Base-by-base conservation (phyloP, 305 asterid species). In the Lippia alba region DNA sequence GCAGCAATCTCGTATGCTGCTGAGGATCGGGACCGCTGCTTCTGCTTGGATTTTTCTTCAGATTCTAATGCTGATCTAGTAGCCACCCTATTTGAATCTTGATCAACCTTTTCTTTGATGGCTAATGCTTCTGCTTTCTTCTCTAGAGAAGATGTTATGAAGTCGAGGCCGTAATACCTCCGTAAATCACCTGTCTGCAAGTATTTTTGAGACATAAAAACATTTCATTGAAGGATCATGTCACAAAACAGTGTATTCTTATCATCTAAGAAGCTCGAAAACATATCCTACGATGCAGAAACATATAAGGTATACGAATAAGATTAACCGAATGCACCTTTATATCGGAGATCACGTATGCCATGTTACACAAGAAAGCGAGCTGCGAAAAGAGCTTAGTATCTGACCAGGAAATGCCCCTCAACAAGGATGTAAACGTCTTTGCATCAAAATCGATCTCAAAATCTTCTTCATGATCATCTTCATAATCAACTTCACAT, bases 301-400 rank as follows among this genome's bases (percentile, higher is more conserved):
- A 36, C 41, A 4, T 36, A 36, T 36, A 36, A 36, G 41, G 6
- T 36, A 36, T 36, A 2, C 12, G 19, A 49, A 5, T 6, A 14
- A 51, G 6, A 7, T 12, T 17, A 1, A 0, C 0, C 40, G 3
- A 9, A 64, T 18, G 45, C 75, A 90, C 98, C 97, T 93, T 86
- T 72, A 93, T 82, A 80, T 89, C 84, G 6, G 86, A 79, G 79
- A 93, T 87, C 58, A 64, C 88, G 67, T 93, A 93, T 5, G 97
- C 98, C 89, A 84, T 83, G 92, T 89, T 86, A 82, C 94, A 84
- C 74, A 93, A 68, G 84, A 89, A 91, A 32, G 97, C 97, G 60
- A 93, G 67, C 78, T 79, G 89, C 16, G 97, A 79, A 73, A 87
- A 89, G 24, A 79, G 83, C 85, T 80, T 89, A 15, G 89, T 76